Evolutionary conservation across 2,329 filamentous ascomycete species (phyloP), one percentile per base, ranked within the genome.

Genomic region (Elsinoe fawcettii): DNA sequence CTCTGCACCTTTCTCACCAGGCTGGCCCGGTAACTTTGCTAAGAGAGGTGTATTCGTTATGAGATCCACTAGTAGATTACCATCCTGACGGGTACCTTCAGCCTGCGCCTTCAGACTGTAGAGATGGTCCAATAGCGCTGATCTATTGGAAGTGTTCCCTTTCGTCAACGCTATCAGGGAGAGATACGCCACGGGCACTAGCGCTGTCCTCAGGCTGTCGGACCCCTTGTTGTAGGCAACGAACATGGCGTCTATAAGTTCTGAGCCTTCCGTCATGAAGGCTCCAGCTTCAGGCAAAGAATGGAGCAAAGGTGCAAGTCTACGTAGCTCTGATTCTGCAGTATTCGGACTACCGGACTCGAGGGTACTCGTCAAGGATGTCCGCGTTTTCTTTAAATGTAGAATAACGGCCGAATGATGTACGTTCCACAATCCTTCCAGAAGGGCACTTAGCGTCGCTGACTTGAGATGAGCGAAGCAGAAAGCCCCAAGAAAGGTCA

Each of bases 11-110:
- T 75, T 75, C 1, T 73, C 75, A 1, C 74, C 73, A 2, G 83
- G 74, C 20, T 77, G 77, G 11, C 80, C 75, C 58, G 79, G 72
- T 1, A 90, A 70, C 58, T 84, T 81, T 55, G 80, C 79, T 1
- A 95, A 70, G 1, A 96, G 68, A 1, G 90, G 87, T 0, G 91
- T 95, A 20, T 81, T 83, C 44, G 88, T 91, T 18, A 95, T 83
- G 0, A 96, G 74, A 67, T 92, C 88, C 1, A 87, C 82, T 0
- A 95, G 82, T n/a, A 96, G 76, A 0, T 87, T 89, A 39, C 67
- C 68, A 51, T 70, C 68, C 20, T 66, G 68, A 30, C 73, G 72
- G 14, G 70, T 68, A 12, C 81, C 74, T 51, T 89, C 84, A 4
- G 87, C 85, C 20, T 83, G 83, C 2, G 80, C 77, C 65, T 90